Evolutionary conservation across 140 eudicot species (phyloP).

Genomic region (Cichorium intybus): DNA sequence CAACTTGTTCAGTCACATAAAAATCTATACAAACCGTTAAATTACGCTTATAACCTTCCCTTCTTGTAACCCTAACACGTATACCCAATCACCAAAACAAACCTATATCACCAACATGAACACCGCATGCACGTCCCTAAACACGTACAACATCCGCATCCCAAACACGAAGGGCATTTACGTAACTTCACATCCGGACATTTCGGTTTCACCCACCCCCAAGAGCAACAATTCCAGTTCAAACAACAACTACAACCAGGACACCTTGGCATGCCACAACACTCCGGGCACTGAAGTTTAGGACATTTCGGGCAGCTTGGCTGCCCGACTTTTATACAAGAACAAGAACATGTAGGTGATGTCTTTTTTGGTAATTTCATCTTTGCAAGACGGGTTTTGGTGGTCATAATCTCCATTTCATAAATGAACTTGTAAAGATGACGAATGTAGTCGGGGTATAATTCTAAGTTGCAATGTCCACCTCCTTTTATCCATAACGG

Average conservation of each 20-base stretch:
- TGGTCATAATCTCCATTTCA: constrained; percentile 85
- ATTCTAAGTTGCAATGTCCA: constrained; percentile 96
- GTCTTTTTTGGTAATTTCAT: constrained; percentile 43
- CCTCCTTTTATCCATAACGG: constrained; percentile 99
- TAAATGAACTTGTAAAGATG: constrained; percentile 75
- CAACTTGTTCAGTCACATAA: neutral
- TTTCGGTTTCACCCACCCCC: constrained; percentile 33
- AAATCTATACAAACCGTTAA: constrained; percentile 36
- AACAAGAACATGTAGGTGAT: constrained; percentile 31
- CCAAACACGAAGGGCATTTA: constrained; percentile 40
- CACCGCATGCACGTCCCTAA: constrained; percentile 35
- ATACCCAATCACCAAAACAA: constrained; percentile 29
- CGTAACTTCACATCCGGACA: constrained; percentile 35
- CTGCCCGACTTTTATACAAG: constrained; percentile 36
- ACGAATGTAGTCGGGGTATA: constrained; percentile 91
- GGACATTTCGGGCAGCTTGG: constrained; percentile 45
- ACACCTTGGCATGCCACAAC: constrained; percentile 31
- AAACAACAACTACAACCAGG: constrained; percentile 26
- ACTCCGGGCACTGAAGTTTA: constrained; percentile 43
- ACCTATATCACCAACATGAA: constrained; percentile 57
- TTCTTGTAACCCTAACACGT: constrained; percentile 28
- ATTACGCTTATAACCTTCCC: constrained; percentile 24
- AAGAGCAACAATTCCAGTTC: constrained; percentile 24
- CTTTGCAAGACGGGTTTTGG: constrained; percentile 64
- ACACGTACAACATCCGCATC: constrained; percentile 42